Base-by-base conservation (phyloP, 2,329 filamentous ascomycete species). In the Colletotrichum sp. region DNA sequence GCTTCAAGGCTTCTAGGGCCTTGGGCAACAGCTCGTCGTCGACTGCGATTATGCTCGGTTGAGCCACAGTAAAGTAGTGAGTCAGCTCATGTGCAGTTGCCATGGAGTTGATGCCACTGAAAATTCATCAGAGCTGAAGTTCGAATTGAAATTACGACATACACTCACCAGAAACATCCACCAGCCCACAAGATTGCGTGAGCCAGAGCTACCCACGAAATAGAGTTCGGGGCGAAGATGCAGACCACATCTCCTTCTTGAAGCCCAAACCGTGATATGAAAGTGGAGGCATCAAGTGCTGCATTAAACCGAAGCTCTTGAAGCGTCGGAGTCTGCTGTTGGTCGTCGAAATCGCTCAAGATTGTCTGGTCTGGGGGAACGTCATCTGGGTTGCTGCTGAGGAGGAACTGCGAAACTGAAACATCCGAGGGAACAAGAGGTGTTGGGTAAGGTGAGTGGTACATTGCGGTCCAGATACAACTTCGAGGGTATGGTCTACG, bases 101-200 rank as follows among this genome's bases (percentile, higher is more conserved):
- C 34, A 80, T 63, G 1, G 79, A 78, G 55, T 81, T 80, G 60
- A 80, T 77, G 5, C 78, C 79, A 64, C 78, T 80, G 16, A 78
- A 78, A 16, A 16, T 13, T 59, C 13, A 16, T 59, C 15, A 59
- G 55, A 59, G 26, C 21, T 21, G 24, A 26, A 13, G 55, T 18
- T 26, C 24, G 4, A 28, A 8, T 6, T 28, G 9, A 3, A 15
- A 5, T 28, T 3, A 16, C 4, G 26, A 15, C 3, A 24, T 7
- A 18, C 3, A 59, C 55, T 26, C 6, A 59, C 55, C 55, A 59
- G 70, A 79, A 78, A 62, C 77, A 79, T 1, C 69, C 80, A 9
- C 80, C 79, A 34, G 77, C 78, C 80, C 79, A 81, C 28, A 81
- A 15, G 1, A 79, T 65, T 1, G 75, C 78, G 69, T 81, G 80